A percentile compares a stretch with the other conserved stretches of the same genome.
These are phyloP conservation scores for Thermothielavioides terrestris DNA, from an alignment of 495 filamentous ascomycete genomes.

Conservation along the genomic window DNA sequence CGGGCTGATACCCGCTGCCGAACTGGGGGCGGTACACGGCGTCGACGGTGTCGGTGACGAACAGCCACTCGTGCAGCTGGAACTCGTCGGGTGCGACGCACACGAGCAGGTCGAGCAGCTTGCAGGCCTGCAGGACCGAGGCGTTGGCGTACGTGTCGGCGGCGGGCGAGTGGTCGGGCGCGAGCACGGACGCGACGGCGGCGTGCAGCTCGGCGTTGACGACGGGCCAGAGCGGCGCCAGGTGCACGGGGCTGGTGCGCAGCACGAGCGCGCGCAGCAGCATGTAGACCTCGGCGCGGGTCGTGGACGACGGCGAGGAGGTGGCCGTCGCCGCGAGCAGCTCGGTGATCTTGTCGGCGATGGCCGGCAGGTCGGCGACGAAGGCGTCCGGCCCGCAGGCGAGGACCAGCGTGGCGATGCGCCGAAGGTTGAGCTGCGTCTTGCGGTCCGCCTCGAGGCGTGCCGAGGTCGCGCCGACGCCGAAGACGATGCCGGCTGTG, in stretches of 20 bases:
- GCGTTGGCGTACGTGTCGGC: conserved; percentile 66
- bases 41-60: conserved; percentile 93
- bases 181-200: conserved; percentile 68
- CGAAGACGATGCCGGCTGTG: conserved; percentile 96
- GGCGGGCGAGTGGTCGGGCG: conserved; percentile 49
- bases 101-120: conserved; percentile 78
- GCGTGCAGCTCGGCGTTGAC: conserved; percentile 80
- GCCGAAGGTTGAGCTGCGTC: conserved; percentile 81
- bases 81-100: conserved; percentile 90
- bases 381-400: conserved; percentile 69
- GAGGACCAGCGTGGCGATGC: conserved; percentile 68
- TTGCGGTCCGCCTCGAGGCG: conserved; percentile 87
- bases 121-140: conserved; percentile 79
- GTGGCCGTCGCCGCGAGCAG: conserved; percentile 76
- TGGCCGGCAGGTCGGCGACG: conserved; percentile 57
- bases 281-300: conserved; percentile 82
- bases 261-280: conserved; percentile 73
- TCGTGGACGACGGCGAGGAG: conserved; percentile 85
- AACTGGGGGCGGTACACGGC: conserved; percentile 70
- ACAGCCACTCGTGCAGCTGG: conserved; percentile 92
- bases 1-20: conserved; percentile 49
- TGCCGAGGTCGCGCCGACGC: conserved; percentile 91
- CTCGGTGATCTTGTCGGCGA: conserved; percentile 81
- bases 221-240: conserved; percentile 80
- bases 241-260: conserved; percentile 63